Percentiles rank a stretch among this genome's conserved stretches.
phyloP scores from a whole-genome alignment of 1,284 basidiomycete genomes.

The Fomes fomentarius region DNA sequence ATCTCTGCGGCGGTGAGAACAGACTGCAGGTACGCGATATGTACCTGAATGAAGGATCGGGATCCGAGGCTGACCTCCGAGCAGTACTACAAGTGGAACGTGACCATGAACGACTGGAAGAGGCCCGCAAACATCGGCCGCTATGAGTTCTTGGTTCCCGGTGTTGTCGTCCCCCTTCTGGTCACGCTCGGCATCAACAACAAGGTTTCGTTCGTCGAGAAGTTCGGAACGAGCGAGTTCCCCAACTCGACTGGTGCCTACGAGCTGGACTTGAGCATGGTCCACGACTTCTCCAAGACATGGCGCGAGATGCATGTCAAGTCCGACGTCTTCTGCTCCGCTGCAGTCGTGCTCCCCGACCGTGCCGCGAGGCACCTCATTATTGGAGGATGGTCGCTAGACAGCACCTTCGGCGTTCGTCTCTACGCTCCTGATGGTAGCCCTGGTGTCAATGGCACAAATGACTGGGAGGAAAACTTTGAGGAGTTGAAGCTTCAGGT shows the following conservation, averaged over 20 bases:
- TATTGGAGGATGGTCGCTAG: slow-evolving; percentile 67
- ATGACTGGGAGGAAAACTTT: slow-evolving; percentile 69
- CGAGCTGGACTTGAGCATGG: slow-evolving; percentile 67
- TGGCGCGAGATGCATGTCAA: slow-evolving; percentile 78
- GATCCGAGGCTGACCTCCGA: not conserved
- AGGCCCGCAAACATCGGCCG: slow-evolving; percentile 62
- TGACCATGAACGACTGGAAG: slow-evolving; percentile 61
- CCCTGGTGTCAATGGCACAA: slow-evolving; percentile 62
- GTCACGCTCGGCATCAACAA: slow-evolving; percentile 77
- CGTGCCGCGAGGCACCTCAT: slow-evolving; percentile 69
- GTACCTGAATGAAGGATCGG: not conserved
- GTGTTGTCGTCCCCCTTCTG: slow-evolving; percentile 70
- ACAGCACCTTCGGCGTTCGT: slow-evolving; percentile 70
- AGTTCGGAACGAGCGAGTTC: slow-evolving; percentile 54
- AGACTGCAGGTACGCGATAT: slow-evolving; percentile 32
- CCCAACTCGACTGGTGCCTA: slow-evolving; percentile 76
- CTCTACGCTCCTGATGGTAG: slow-evolving; percentile 64
- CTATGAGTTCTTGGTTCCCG: slow-evolving; percentile 70
- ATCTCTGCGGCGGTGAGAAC: slow-evolving; percentile 61
- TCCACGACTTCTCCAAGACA: slow-evolving; percentile 52
- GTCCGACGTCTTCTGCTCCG: slow-evolving; percentile 78
- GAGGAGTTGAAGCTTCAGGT: slow-evolving; percentile 55
- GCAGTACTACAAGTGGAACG: slow-evolving; percentile 59
- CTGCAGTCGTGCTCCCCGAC: slow-evolving; percentile 71
- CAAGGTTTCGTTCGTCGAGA: slow-evolving; percentile 79